phyloP scores from a whole-genome alignment of 1,284 basidiomycete species.

The Hemileia vastatrix region DNA sequence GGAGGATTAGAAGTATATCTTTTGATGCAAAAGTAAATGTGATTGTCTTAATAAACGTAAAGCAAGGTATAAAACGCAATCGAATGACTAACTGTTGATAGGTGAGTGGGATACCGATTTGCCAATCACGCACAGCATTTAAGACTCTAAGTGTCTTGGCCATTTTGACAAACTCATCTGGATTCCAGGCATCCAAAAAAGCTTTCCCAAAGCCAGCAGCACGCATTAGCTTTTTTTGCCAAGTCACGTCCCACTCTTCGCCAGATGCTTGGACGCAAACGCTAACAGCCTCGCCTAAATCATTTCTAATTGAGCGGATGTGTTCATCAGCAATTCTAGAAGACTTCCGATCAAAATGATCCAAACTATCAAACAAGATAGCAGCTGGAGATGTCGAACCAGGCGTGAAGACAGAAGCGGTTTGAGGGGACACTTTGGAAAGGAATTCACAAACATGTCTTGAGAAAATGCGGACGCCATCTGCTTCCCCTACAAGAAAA shows the following conservation, averaged over 20 bases:
- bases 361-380: constrained; percentile 74
- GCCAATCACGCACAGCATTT: constrained; percentile 80
- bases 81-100: constrained; percentile 63
- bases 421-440: constrained; percentile 56
- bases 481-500: constrained; percentile 70
- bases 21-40: background rate
- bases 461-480: constrained; percentile 73
- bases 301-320: constrained; percentile 74
- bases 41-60: background rate
- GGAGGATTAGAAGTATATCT: constrained; percentile 19
- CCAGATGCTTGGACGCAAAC: constrained; percentile 89
- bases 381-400: constrained; percentile 86
- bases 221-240: constrained; percentile 76
- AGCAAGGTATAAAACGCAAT: constrained; percentile 29
- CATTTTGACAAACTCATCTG: constrained; percentile 80
- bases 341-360: constrained; percentile 68
- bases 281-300: constrained; percentile 77
- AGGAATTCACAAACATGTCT: constrained; percentile 75
- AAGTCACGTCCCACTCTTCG: constrained; percentile 76
- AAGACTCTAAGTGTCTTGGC: constrained; percentile 87
- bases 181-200: constrained; percentile 84
- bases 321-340: constrained; percentile 80
- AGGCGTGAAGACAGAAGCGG: constrained; percentile 63
- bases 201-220: constrained; percentile 90
- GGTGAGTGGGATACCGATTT: constrained; percentile 86